These are phyloP conservation scores for Aureobasidium musti DNA, from an alignment of 2,329 filamentous ascomycete species.

Conservation along the genomic window DNA sequence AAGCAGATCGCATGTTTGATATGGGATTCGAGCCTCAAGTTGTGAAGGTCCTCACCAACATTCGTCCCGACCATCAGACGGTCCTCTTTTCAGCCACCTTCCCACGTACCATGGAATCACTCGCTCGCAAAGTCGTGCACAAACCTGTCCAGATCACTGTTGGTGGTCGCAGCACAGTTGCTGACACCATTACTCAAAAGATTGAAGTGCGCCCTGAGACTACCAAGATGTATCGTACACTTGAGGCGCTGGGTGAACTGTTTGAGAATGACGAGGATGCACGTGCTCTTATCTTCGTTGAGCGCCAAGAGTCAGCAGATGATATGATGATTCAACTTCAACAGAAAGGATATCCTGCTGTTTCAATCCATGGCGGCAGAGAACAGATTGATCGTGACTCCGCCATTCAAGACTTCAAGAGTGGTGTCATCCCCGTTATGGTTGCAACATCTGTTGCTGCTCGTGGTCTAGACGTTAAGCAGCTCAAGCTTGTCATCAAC, in stretches of 20 bases:
- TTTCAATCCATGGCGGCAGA: conserved; percentile 92
- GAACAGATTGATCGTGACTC: conserved; percentile 92
- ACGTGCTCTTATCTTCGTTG: conserved; percentile 68
- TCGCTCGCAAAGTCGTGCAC: conserved; percentile 84
- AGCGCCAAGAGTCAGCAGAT: conserved; percentile 44
- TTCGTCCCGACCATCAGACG: conserved; percentile 88
- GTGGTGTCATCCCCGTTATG: conserved; percentile 82
- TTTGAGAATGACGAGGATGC: conserved; percentile 88
- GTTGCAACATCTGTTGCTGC: conserved; percentile 95
- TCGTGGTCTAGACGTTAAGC: conserved; percentile 92
- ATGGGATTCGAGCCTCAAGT: conserved; percentile 99
- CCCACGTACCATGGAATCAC: conserved; percentile 84
- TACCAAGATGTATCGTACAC: conserved; percentile 77
- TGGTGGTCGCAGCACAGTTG: conserved; percentile 73
- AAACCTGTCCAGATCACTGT: conserved; percentile 90
- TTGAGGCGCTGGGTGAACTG: conserved; percentile 83
- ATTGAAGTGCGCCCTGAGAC: conserved; percentile 84
- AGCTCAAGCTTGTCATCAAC: conserved; percentile 93
- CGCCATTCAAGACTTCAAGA: conserved; percentile 91
- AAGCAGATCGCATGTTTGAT: conserved; percentile 98
- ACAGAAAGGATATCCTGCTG: conserved; percentile 83
- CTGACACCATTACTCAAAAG: conserved; percentile 79
- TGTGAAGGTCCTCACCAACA: conserved; percentile 91
- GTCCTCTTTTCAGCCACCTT: conserved; percentile 97
- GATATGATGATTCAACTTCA: conserved; percentile 68